phyloP scores from a whole-genome alignment of 139 green algal genomes.

The Chlorella vulgaris region DNA sequence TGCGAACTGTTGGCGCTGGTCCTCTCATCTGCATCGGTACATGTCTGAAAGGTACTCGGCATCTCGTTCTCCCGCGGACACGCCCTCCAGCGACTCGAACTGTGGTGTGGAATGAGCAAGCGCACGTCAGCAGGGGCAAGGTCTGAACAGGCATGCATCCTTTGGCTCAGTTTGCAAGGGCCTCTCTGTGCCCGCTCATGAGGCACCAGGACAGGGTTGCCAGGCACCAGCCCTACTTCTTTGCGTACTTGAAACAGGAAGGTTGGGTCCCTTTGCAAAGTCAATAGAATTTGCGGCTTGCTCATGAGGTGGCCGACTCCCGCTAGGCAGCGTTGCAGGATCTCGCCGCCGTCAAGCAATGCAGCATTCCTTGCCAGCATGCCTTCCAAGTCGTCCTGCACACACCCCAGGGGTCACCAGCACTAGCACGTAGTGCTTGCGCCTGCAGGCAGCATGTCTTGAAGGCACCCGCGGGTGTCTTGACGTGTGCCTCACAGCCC shows the following conservation, averaged over 20 bases:
- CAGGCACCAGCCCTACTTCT: neutral
- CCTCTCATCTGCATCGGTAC: neutral
- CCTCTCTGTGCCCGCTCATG: neutral
- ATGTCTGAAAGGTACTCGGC: constrained; percentile 26
- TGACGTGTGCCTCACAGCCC: neutral
- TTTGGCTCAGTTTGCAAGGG: neutral
- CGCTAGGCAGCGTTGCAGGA: neutral
- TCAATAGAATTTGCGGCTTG: neutral
- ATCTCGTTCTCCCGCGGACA: constrained; percentile 19
- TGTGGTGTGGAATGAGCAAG: neutral
- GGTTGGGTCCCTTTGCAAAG: constrained; percentile 4
- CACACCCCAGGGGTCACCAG: neutral
- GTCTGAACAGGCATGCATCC: neutral
- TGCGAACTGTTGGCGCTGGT: neutral
- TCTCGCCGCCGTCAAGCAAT: constrained; percentile 8
- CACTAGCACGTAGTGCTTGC: neutral
- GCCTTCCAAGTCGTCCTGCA: constrained; percentile 20
- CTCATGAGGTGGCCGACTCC: constrained; percentile 7
- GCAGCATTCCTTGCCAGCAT: constrained; percentile 16
- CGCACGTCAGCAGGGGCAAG: neutral
- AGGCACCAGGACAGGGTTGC: neutral
- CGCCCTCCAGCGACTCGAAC: constrained; percentile 31
- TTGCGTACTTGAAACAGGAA: constrained; percentile 22
- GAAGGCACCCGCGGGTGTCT: neutral
- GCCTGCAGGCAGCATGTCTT: neutral